Base-by-base conservation (phyloP, 306 rosid genomes). In the Rosa persica region DNA sequence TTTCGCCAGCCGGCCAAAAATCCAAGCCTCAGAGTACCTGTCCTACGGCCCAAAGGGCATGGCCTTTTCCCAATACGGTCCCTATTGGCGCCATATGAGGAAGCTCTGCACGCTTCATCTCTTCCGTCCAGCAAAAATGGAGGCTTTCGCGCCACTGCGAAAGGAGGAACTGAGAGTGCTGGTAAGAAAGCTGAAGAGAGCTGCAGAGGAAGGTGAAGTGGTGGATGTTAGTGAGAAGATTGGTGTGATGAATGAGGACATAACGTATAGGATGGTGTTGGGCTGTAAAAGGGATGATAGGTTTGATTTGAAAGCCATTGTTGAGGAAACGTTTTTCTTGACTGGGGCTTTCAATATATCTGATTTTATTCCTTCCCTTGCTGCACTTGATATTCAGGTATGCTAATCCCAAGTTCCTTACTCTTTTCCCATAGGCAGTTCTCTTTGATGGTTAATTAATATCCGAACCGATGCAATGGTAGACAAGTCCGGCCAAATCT, bases 351-450 rank as follows among this genome's bases (percentile, higher is more conserved):
- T 85, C 75, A 87, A 85, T 73, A 2, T 85, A 3, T 67, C 84
- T 6, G 90, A 87, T 85, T 85, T n/a, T 20, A 34, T 81, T 38
- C 81, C 83, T 52, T 84, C 20, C 44, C 75, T 84, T 17, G 46
- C n/a, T 5, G 6, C 64, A 16, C 62, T 87, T 78, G 88, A 87
- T 80, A 38, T 64, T 75, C 88, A 85, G 85, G 88, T 78, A 79
- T 8, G 16, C 13, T 57, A 20, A 54, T 54, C 60, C 25, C 11
- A 1, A 20, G 36, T 2, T 30, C 43, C 43, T 6, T 1, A 44
- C 62, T 55, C 62, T n/a, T 7, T 44, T 54, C 4, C 3, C 23
- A 6, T n/a, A 54, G 1, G 4, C 12, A 55, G 2, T 8, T 55
- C 62, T 22, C 64, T 54, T 39, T 6, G 43, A 39, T 39, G 36